Conservation (phyloP, 345 rosid genomes). For the Isatis tinctoria region DNA sequence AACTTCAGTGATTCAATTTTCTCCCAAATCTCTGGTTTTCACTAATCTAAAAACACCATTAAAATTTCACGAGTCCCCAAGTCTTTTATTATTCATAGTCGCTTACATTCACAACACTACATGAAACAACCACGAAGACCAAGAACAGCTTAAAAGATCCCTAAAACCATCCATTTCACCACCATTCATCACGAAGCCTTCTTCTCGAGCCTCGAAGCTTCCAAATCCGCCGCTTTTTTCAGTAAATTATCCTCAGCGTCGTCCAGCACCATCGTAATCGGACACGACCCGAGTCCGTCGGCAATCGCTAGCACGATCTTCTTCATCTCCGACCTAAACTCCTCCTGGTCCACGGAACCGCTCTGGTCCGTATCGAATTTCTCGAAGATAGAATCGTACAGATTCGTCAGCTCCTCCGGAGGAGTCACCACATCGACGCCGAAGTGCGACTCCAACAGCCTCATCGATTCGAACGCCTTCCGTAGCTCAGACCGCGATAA, state of each 20-base stretch:
- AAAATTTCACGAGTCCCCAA: not conserved
- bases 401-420: constrained; percentile 46
- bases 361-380: constrained; percentile 56
- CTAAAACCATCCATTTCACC: not conserved
- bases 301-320: constrained; percentile 72
- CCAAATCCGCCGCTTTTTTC: constrained; percentile 73
- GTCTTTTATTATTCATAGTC: not conserved
- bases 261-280: constrained; percentile 68
- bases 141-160: not conserved
- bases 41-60: no score
- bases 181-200: not conserved
- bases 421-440: constrained; percentile 53
- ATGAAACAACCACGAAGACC: not conserved
- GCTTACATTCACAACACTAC: not conserved
- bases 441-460: constrained; percentile 58
- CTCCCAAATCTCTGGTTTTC: constrained; percentile 37
- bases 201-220: constrained; percentile 46
- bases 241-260: constrained; percentile 48
- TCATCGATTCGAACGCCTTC: constrained; percentile 60
- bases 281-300: constrained; percentile 61
- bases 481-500: constrained; percentile 60
- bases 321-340: constrained; percentile 63
- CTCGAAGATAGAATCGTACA: constrained; percentile 67
- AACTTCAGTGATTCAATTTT: constrained; percentile 24
- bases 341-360: constrained; percentile 49